A percentile compares a stretch with the other conserved stretches of the same genome.
Conservation (phyloP, 192 early-diverging fungal species). For the Chytriomyces confervae region DNA sequence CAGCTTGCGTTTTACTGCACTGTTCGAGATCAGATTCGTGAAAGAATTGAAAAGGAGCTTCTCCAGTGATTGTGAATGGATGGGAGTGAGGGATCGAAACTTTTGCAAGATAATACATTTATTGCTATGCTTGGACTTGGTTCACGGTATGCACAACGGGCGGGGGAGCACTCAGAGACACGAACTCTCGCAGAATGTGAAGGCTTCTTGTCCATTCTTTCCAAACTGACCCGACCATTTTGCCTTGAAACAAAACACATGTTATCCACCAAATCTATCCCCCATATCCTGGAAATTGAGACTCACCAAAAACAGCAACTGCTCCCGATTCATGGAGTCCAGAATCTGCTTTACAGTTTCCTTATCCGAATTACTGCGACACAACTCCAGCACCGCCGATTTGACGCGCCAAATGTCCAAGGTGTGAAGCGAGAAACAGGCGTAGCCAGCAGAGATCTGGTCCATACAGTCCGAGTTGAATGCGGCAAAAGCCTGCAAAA, state of each 20-base stretch:
- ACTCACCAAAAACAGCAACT: conserved; percentile 13
- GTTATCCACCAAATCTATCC: background rate
- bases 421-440: background rate
- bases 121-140: background rate
- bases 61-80: background rate
- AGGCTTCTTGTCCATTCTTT: background rate
- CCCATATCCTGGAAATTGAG: background rate
- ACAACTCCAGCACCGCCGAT: conserved; percentile 3
- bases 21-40: conserved; percentile 40
- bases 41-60: conserved; percentile 34
- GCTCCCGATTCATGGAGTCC: conserved; percentile 17
- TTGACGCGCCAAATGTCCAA: conserved; percentile 9
- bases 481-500: background rate
- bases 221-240: conserved; percentile 5
- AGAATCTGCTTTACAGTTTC: conserved; percentile 3
- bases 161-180: background rate
- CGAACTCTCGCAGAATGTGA: background rate
- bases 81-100: background rate
- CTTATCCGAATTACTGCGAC: conserved; percentile 6
- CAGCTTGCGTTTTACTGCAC: conserved; percentile 32
- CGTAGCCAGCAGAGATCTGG: conserved; percentile 8
- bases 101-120: background rate
- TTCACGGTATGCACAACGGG: too few species aligned
- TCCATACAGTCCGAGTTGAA: conserved; percentile 10
- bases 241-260: background rate